Conservation (phyloP, 805 yeast species). For the Yamadazyma sp. region DNA sequence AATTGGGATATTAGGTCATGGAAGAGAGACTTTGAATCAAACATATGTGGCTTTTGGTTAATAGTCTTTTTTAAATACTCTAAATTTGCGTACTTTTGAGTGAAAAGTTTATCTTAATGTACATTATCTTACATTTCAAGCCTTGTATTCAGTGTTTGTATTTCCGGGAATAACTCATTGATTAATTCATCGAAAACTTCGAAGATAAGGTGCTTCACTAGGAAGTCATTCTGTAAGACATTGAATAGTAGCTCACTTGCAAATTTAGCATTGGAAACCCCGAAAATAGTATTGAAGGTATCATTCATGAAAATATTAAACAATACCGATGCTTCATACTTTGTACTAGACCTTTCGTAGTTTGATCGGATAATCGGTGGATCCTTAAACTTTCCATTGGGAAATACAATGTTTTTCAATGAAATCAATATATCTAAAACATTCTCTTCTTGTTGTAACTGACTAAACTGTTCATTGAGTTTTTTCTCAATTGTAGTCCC, state of each 20-base stretch:
- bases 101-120: too few relatives aligned
- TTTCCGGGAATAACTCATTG: conserved; percentile 41
- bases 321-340: conserved; percentile 56
- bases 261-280: conserved; percentile 55
- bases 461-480: conserved; percentile 42
- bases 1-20: too few relatives aligned
- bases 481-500: conserved; percentile 85
- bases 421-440: conserved; percentile 34
- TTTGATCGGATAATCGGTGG: conserved; percentile 45
- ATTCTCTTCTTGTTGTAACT: conserved; percentile 39
- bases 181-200: conserved; percentile 57
- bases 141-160: too few relatives aligned
- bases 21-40: too few relatives aligned
- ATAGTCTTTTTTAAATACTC: too few relatives aligned
- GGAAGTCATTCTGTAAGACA: conserved; percentile 68
- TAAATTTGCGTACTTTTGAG: too few relatives aligned
- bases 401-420: conserved; percentile 30
- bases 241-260: conserved; percentile 62
- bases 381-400: conserved; percentile 49
- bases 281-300: conserved; percentile 70
- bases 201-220: conserved; percentile 63
- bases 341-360: conserved; percentile 50
- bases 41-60: too few relatives aligned
- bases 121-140: too few relatives aligned
- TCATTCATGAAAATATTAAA: conserved; percentile 60